Base-by-base conservation (phyloP, 2,329 filamentous ascomycete species). In the Colletotrichum chlorophyti region DNA sequence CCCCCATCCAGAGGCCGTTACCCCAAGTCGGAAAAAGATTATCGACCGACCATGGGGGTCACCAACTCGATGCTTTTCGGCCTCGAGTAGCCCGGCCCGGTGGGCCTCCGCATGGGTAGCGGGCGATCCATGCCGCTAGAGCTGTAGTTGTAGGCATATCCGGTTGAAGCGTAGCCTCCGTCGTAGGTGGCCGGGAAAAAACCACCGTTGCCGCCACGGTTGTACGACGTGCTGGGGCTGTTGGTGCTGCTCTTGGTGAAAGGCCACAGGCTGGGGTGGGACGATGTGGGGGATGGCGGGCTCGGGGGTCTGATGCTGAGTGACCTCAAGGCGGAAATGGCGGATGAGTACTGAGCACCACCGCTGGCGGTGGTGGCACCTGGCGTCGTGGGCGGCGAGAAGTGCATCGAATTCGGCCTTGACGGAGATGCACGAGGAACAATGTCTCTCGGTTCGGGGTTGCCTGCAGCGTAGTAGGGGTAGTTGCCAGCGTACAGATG, bases 1-100 rank as follows among this genome's bases (percentile, higher is more conserved):
- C 27, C 24, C n/a, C n/a, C n/a, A n/a, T n/a, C n/a, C n/a, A n/a
- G n/a, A n/a, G n/a, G n/a, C n/a, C n/a, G n/a, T n/a, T n/a, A n/a
- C n/a, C n/a, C n/a, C n/a, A n/a, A n/a, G n/a, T n/a, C n/a, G n/a
- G 40, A 27, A n/a, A 41, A 9, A 6, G 24, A 15, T 70, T 65
- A 85, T 65, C 80, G 78, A 49, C 81, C 76, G 64, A 83, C 69
- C 71, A 85, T 79, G 29, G 85, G 85, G 47, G 84, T 86, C 40
- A 88, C 83, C 19, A 88, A 76, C 72, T 88, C 84, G 65, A 87
- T 85, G 72, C 84, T 87, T 72, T 82, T 85, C 29, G 84, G 83
- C 42, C 85, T 77, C 63, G 82, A 77, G 70, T 84, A 84, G 34
- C 76, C 74, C 32, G 79, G 75, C 29, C 55, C 55, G 24, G 55